These are phyloP conservation scores for Phaeosphaeriaceae sp. DNA, from an alignment of 2,329 filamentous ascomycete species.

Conservation along the genomic window DNA sequence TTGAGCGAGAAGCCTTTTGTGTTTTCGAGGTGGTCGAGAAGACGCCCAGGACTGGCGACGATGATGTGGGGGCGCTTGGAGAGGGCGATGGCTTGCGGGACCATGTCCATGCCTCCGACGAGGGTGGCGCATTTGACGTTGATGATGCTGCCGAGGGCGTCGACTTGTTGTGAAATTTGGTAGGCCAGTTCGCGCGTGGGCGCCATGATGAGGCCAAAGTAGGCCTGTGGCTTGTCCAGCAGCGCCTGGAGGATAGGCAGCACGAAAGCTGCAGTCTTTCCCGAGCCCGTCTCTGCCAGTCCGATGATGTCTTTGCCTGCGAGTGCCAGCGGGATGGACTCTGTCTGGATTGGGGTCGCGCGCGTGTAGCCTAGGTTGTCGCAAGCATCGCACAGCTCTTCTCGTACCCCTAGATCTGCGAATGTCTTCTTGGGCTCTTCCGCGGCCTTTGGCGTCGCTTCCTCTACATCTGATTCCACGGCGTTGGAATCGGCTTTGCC, in stretches of 20 bases:
- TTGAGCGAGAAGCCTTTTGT: conserved; percentile 93
- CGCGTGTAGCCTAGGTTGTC: conserved; percentile 79
- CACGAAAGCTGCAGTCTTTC: conserved; percentile 95
- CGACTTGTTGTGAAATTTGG: conserved; percentile 88
- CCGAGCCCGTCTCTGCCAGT: conserved; percentile 91
- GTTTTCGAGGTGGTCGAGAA: conserved; percentile 93
- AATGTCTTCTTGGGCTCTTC: conserved; percentile 66
- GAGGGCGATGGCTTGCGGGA: conserved; percentile 85
- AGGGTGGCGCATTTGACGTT: conserved; percentile 86
- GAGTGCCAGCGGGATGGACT: conserved; percentile 83
- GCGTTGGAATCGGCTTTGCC: not conserved
- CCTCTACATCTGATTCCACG: not conserved
- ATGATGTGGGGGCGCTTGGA: conserved; percentile 96
- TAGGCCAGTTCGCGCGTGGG: conserved; percentile 93
- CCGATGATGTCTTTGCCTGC: conserved; percentile 87
- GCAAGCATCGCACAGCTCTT: conserved; percentile 89
- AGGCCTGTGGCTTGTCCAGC: conserved; percentile 82
- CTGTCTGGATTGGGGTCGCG: conserved; percentile 87
- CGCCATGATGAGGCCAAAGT: conserved; percentile 89
- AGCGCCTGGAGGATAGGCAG: conserved; percentile 89
- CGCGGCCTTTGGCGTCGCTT: conserved; percentile 1
- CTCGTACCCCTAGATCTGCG: conserved; percentile 78
- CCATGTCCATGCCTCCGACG: conserved; percentile 95
- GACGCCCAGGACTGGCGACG: conserved; percentile 85
- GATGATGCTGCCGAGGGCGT: conserved; percentile 85